Evolutionary conservation across 2,329 filamentous ascomycete species (phyloP).

Genomic region (Alternaria incomplexa): DNA sequence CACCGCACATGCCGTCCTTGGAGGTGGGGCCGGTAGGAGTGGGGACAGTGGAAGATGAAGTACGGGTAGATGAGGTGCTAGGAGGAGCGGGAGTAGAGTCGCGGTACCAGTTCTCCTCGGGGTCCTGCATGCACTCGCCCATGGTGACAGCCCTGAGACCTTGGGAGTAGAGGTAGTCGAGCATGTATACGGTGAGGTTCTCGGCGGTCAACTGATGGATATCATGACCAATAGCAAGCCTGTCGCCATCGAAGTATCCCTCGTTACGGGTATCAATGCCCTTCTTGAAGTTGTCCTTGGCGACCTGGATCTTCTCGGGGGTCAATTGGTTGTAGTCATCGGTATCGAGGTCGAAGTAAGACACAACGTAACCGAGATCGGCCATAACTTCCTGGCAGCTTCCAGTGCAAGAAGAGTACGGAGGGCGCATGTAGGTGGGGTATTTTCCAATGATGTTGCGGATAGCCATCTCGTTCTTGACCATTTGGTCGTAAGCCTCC

Average conservation of each 20-base stretch:
- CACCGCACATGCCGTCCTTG: slow-evolving; percentile 30
- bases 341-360: slow-evolving; percentile 66
- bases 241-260: slow-evolving; percentile 35
- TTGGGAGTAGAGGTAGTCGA: slow-evolving; percentile 45
- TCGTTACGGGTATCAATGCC: slow-evolving; percentile 41
- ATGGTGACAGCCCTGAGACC: slow-evolving; percentile 55
- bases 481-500: slow-evolving; percentile 56
- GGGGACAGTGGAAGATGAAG: slow-evolving; percentile 16
- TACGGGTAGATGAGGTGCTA: slow-evolving; percentile 30
- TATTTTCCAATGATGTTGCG: slow-evolving; percentile 61
- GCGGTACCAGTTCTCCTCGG: slow-evolving; percentile 57
- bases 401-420: slow-evolving; percentile 54
- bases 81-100: slow-evolving; percentile 42
- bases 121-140: slow-evolving; percentile 57
- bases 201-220: slow-evolving; percentile 55
- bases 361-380: slow-evolving; percentile 63
- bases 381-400: slow-evolving; percentile 50
- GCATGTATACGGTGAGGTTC: slow-evolving; percentile 53
- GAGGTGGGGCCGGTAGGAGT: slow-evolving; percentile 31
- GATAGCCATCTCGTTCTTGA: slow-evolving; percentile 62
- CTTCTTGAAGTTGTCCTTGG: slow-evolving; percentile 49
- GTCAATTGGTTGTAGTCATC: slow-evolving; percentile 52
- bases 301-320: slow-evolving; percentile 36
- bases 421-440: slow-evolving; percentile 61
- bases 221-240: slow-evolving; percentile 61